Evolutionary conservation across 495 filamentous ascomycete genomes (phyloP), one percentile per base, ranked within the genome.

Genomic region (Penicillium egyptiacum): DNA sequence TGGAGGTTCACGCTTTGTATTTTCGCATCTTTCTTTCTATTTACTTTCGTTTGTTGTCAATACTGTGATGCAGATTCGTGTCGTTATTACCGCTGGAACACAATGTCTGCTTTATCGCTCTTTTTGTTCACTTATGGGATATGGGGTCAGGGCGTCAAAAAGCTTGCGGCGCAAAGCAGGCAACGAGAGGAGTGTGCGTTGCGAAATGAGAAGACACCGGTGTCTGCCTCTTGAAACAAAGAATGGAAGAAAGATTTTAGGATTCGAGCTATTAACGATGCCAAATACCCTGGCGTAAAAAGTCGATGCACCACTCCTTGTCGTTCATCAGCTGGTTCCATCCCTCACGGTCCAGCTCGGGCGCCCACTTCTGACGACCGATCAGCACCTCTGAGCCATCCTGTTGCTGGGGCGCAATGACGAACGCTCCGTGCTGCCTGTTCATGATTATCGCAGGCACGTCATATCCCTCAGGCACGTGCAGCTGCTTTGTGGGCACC

Each of bases 61-160:
- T 42, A 54, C 31, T 54, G 51, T 45, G 51, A 54, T 44, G 40
- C 41, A 25, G 40, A 45, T 37, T 54, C 41, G 4, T 54, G 51
- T 54, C 51, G 51, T 54, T 54, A 45, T 45, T 54, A 54, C 41
- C 51, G 40, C 22, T 26, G 33, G 28, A 54, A 45, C 31, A 45
- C 46, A 26, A 54, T 33, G 51, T 26, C n/a, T 33, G 26, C 4
- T 17, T 35, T 45, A 35, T 22, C 19, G 28, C 11, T 54, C 26
- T 45, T 54, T 37, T 10, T 31, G n/a, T 44, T 54, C 17, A 23
- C 33, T 54, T 54, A 54, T 54, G 41, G 41, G 28, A 23, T 54
- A 37, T 54, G 39, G 39, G 51, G 16, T 45, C 28, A 54, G 19
- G 51, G 41, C 40, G 26, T 23, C 11, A 22, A 14, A 37, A 44